phyloP scores from a whole-genome alignment of 129 eudicot species.

The Daucus carota region DNA sequence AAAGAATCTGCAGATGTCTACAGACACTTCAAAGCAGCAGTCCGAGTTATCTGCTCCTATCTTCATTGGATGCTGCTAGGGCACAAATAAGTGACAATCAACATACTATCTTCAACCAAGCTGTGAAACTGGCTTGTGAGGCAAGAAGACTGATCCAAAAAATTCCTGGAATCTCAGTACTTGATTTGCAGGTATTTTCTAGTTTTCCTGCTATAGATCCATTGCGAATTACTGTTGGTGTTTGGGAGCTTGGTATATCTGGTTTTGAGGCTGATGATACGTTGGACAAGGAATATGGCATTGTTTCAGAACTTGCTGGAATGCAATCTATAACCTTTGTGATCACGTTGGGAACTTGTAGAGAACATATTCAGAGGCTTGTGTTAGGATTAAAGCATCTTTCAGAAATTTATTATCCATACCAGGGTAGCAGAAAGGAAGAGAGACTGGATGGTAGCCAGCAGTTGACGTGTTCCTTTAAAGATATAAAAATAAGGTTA shows the following conservation, averaged over 20 bases:
- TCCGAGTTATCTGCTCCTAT: constrained; percentile 72
- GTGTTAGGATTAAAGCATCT: constrained; percentile 53
- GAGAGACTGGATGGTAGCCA: constrained; percentile 6
- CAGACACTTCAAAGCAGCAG: constrained; percentile 86
- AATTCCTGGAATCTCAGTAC: constrained; percentile 44
- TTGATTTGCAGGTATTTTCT: constrained; percentile 24
- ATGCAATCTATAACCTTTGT: constrained; percentile 62
- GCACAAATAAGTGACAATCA: constrained; percentile 53
- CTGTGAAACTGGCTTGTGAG: constrained; percentile 48
- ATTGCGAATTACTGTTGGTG: constrained; percentile 61
- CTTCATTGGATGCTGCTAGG: constrained; percentile 80
- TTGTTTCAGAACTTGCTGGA: constrained; percentile 64
- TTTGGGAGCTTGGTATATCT: constrained; percentile 50
- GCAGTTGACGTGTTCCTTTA: constrained; percentile 16
- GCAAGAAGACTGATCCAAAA: constrained; percentile 37
- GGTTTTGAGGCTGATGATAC: constrained; percentile 83
- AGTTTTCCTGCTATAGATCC: constrained; percentile 47
- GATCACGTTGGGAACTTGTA: constrained; percentile 59
- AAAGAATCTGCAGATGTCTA: constrained; percentile 62
- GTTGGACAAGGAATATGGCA: constrained; percentile 42
- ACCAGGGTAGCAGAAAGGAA: background rate
- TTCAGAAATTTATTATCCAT: constrained; percentile 21
- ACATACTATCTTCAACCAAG: constrained; percentile 35
- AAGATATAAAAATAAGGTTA: constrained; percentile 27
- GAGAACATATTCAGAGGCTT: constrained; percentile 60